phyloP scores from a whole-genome alignment of 768 basidiomycete species.

The Mycena sanguinolenta region DNA sequence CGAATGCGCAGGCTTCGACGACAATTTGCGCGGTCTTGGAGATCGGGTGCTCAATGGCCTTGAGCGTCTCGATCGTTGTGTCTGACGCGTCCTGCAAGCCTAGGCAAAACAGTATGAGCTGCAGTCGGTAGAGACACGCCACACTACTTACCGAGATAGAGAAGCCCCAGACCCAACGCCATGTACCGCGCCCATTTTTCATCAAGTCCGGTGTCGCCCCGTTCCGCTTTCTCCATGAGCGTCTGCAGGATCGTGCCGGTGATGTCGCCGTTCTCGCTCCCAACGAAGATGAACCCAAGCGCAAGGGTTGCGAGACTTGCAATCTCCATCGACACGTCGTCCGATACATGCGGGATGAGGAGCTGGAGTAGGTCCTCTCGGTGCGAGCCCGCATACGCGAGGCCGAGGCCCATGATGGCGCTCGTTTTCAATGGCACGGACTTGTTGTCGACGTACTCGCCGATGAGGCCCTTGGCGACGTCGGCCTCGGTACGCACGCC shows the following conservation, averaged over 20 bases:
- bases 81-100: conserved; percentile 94
- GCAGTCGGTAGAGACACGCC: neutral
- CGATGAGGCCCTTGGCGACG: conserved; percentile 89
- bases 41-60: conserved; percentile 95
- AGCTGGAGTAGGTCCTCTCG: conserved; percentile 85
- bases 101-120: conserved; percentile 46
- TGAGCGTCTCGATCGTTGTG: conserved; percentile 92
- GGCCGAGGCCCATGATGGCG: conserved; percentile 92
- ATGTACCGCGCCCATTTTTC: conserved; percentile 97
- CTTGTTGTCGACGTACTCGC: conserved; percentile 91
- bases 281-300: conserved; percentile 95
- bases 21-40: conserved; percentile 92
- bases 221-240: conserved; percentile 82
- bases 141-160: conserved; percentile 84
- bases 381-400: conserved; percentile 95
- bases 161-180: conserved; percentile 87
- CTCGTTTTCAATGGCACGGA: conserved; percentile 86
- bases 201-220: conserved; percentile 78
- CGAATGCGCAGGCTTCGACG: conserved; percentile 94
- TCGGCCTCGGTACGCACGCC: conserved; percentile 94
- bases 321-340: conserved; percentile 93
- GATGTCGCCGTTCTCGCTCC: conserved; percentile 94
- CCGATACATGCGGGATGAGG: conserved; percentile 86
- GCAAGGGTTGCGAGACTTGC: conserved; percentile 88
- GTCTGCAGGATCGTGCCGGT: conserved; percentile 91